A percentile compares a stretch with the other conserved stretches of the same genome.
These are phyloP conservation scores for Magnusiomyces magnusii DNA, from an alignment of 1,139 yeast genomes.

Conservation along the genomic window DNA sequence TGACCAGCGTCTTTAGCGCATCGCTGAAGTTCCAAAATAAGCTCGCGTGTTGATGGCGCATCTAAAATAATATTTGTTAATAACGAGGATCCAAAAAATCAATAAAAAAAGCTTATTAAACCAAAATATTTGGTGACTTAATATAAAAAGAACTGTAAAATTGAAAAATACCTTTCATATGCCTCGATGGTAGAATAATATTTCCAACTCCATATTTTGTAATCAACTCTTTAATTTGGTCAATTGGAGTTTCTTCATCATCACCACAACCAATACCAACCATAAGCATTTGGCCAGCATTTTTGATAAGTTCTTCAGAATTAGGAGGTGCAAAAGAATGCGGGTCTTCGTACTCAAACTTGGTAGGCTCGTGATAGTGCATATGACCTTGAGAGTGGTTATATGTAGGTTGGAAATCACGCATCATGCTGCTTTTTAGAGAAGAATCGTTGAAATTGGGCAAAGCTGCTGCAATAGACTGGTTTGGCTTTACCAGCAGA, in stretches of 20 bases:
- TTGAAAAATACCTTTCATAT: constrained; percentile 32
- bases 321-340: constrained; percentile 8
- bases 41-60: constrained; percentile 45
- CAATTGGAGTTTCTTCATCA: constrained; percentile 37
- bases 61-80: constrained; percentile 27
- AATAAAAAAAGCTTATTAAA: not conserved
- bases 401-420: not conserved
- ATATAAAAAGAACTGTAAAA: not conserved
- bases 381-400: not conserved
- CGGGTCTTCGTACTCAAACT: constrained; percentile 4
- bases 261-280: constrained; percentile 58
- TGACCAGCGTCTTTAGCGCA: constrained; percentile 50
- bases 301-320: constrained; percentile 22
- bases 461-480: not conserved
- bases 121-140: not conserved
- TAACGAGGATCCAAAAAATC: no score
- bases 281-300: constrained; percentile 49
- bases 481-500: not conserved
- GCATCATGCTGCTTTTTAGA: not conserved
- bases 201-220: constrained; percentile 49
- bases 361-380: not conserved
- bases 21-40: constrained; percentile 48
- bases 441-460: not conserved
- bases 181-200: constrained; percentile 50
- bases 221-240: constrained; percentile 43